Evolutionary conservation across 345 rosid species (phyloP), one percentile per base, ranked within the genome.

Genomic region (Durio zibethinus): DNA sequence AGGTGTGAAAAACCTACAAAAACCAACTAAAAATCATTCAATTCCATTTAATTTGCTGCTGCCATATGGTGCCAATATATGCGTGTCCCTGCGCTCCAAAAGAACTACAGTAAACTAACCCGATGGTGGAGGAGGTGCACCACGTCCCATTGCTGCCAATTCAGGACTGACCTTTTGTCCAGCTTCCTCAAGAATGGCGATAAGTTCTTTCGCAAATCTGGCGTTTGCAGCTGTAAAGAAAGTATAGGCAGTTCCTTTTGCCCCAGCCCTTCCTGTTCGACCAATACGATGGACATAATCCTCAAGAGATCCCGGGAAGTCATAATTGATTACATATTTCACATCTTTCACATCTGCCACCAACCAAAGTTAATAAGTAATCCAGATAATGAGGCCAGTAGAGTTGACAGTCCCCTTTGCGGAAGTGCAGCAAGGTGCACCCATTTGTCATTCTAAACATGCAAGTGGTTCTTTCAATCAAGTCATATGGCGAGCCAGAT

Each of bases 231-330:
- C 97, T 18, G 98, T 94, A 89, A 97, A 97, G 90, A 94, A 97
- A 43, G 93, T 87, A 84, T 97, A 97, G 6, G 98, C 99, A 60
- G 99, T 97, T 82, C 99, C 99, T 85, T 94, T 97, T 1, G 98
- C 99, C 35, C 99, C 99, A 0, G 99, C 99, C 74, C 98, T 97
- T 77, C 99, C 99, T 0, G 98, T 94, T 79, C 99, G 83, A 73
- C 99, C 99, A 76, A 97, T 97, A 31, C 98, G 92, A 73, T 97
- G 99, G 64, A 97, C 99, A 70, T 97, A 97, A 87, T 97, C 99
- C 80, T 97, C 98, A 7, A 94, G 92, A 47, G 99, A 94, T 75
- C 98, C 98, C 69, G 99, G 99, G 80, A 97, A 97, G 88, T 97
- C 99, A 48, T 97, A 97, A 81, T 97, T 97, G 76, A 94, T 89